Base-by-base conservation (phyloP, 768 basidiomycete species). In the Agrocybe praecox region DNA sequence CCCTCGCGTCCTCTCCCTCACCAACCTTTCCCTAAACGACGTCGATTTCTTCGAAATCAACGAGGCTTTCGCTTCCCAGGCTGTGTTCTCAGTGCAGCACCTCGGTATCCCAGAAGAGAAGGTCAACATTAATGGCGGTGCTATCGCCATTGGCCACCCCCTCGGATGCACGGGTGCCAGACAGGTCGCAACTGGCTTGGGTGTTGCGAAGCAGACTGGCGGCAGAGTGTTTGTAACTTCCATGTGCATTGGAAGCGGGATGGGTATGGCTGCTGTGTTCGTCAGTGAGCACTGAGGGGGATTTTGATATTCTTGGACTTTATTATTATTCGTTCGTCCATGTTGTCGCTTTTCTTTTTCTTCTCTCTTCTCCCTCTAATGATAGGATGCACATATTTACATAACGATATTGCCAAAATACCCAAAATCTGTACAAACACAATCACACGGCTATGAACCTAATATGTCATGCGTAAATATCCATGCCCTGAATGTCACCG, bases 11-110 rank as follows among this genome's bases (percentile, higher is more conserved):
- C 85, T 95, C 55, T 78, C 82, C 63, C 81, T 84, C 65, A 78
- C 83, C 1, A 90, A 91, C 15, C 77, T 96, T 47, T 69, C 74
- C 43, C 75, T 78, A 57, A 74, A 82, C 46, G 94, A 96, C 64
- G 76, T 96, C 62, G 94, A 96, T 74, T 92, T 96, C 68, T 96
- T 78, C 74, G 92, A 95, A 75, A 93, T 94, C 72, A 95, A 95
- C 69, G 93, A 94, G 72, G 93, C 94, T 26, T 95, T 94, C 68
- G 92, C 94, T 24, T 85, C 82, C 26, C 89, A 91, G 70, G 92
- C 92, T 2, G 76, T 95, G 44, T 92, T 88, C 74, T 82, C 76
- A 46, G 71, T 94, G 24, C 73, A 90, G 61, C 81, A 84, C 61
- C 72, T 96, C 52, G 84, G 84, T 21, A 83, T 95, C 60, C 82